Percentiles rank a stretch among this genome's conserved stretches.
Evolutionary conservation across 1,284 basidiomycete species (phyloP).

Genomic region (Puccinia sorghi): DNA sequence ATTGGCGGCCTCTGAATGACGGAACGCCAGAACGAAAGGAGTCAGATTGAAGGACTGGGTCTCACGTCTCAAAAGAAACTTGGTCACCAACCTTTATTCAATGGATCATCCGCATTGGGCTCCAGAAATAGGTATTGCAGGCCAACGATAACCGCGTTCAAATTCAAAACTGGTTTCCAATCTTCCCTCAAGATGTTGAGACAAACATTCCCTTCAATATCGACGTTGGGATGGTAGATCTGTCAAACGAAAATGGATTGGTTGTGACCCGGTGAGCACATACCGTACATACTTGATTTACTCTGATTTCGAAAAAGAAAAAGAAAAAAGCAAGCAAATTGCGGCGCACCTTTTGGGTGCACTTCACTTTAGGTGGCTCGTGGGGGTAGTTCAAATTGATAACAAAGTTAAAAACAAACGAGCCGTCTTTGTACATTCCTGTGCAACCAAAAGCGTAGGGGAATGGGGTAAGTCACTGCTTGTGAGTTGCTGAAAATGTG

Average conservation of each 20-base stretch:
- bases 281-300: background rate
- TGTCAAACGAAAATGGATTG: conserved; percentile 57
- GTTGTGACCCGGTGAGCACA: too few relatives aligned
- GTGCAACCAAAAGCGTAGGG: conserved; percentile 13
- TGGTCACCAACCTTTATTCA: conserved; percentile 82
- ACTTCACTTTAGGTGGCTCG: conserved; percentile 98
- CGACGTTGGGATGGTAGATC: conserved; percentile 99
- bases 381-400: conserved; percentile 99
- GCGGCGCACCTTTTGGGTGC: conserved; percentile 77
- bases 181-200: conserved; percentile 95
- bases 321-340: background rate
- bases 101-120: conserved; percentile 95
- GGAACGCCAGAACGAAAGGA: conserved; percentile 7
- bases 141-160: conserved; percentile 96
- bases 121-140: conserved; percentile 97
- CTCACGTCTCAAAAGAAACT: background rate
- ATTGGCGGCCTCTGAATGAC: conserved; percentile 78
- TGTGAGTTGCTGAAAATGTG: background rate
- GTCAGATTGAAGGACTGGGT: background rate
- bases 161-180: conserved; percentile 98
- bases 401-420: conserved; percentile 87
- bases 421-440: conserved; percentile 98
- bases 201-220: conserved; percentile 94
- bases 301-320: background rate
- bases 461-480: background rate